phyloP scores from a whole-genome alignment of 805 yeast genomes.

The Spathaspora arborariae region DNA sequence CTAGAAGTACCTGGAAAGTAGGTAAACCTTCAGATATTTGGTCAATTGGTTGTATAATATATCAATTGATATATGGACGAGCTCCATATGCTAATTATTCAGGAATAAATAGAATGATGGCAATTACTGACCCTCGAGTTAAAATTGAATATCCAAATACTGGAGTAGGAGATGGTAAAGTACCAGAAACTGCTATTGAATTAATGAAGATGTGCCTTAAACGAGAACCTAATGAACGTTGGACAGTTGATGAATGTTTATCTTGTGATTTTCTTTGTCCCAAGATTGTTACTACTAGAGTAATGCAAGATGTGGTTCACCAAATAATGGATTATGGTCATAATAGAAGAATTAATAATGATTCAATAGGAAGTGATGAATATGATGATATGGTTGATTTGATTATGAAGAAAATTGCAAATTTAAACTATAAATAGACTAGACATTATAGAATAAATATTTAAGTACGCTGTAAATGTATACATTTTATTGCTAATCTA shows the following conservation, averaged over 20 bases:
- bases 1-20: constrained; percentile 57
- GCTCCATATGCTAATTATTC: constrained; percentile 84
- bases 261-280: constrained; percentile 70
- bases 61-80: constrained; percentile 90
- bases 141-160: constrained; percentile 61
- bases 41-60: constrained; percentile 96
- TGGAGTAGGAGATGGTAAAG: constrained; percentile 58
- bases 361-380: constrained; percentile 36
- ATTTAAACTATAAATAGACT: constrained; percentile 28
- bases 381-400: constrained; percentile 39
- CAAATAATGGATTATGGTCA: constrained; percentile 75
- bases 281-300: constrained; percentile 60
- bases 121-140: constrained; percentile 82
- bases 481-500: background rate
- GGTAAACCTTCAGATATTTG: constrained; percentile 96
- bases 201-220: constrained; percentile 68
- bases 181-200: constrained; percentile 67
- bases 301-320: constrained; percentile 66
- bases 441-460: background rate
- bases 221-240: constrained; percentile 66
- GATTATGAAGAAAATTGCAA: constrained; percentile 36
- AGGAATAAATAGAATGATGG: constrained; percentile 74
- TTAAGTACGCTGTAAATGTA: background rate
- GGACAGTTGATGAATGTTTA: constrained; percentile 61
- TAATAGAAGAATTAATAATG: constrained; percentile 34